phyloP scores from a whole-genome alignment of 2,329 filamentous ascomycete genomes.

The Curvularia sp. region DNA sequence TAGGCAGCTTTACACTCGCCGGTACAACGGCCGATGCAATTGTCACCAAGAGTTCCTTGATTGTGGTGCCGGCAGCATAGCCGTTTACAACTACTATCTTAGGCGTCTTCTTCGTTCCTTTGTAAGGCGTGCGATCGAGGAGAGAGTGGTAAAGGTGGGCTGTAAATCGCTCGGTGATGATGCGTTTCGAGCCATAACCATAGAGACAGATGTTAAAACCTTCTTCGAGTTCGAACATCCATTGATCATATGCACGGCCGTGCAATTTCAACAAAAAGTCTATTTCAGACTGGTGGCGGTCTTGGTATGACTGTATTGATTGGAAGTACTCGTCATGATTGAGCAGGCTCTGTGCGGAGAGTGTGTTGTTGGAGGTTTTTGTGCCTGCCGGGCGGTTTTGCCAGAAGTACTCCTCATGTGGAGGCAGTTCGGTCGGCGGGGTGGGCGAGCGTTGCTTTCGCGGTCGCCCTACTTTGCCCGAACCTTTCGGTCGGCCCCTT shows the following conservation, averaged over 20 bases:
- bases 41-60: constrained; percentile 74
- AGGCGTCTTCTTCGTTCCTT: constrained; percentile 51
- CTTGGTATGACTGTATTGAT: constrained; percentile 67
- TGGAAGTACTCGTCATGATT: constrained; percentile 93
- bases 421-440: constrained; percentile 79
- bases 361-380: constrained; percentile 86
- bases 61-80: constrained; percentile 71
- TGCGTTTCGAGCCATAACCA: constrained; percentile 88
- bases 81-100: constrained; percentile 88
- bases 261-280: constrained; percentile 77
- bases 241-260: constrained; percentile 83
- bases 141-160: constrained; percentile 67
- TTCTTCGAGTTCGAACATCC: constrained; percentile 87
- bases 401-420: constrained; percentile 92
- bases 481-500: constrained; percentile 50
- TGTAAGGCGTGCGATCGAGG: constrained; percentile 35
- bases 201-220: constrained; percentile 86
- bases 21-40: constrained; percentile 69
- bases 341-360: constrained; percentile 76
- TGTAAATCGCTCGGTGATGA: constrained; percentile 77
- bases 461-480: constrained; percentile 57
- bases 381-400: constrained; percentile 83
- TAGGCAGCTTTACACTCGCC: constrained; percentile 62
- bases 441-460: constrained; percentile 74
- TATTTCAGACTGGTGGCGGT: constrained; percentile 75